phyloP scores from a whole-genome alignment of 2,329 filamentous ascomycete species.

The Ilyonectria sp. region DNA sequence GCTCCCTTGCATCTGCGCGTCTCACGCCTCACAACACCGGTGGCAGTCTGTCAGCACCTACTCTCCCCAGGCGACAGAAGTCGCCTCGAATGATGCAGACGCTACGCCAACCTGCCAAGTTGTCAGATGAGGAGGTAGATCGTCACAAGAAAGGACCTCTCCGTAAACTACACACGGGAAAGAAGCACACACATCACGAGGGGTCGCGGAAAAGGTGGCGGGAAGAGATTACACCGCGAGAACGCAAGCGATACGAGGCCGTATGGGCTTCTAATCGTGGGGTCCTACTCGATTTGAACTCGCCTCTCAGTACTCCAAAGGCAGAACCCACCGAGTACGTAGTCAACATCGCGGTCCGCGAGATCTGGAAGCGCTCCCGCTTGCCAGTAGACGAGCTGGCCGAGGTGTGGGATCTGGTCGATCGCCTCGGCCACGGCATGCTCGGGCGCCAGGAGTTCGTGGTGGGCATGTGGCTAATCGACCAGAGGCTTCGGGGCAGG shows the following conservation, averaged over 20 bases:
- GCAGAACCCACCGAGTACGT: slow-evolving; percentile 66
- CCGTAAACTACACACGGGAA: slow-evolving; percentile 67
- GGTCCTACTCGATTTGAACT: slow-evolving; percentile 57
- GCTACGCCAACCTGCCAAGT: slow-evolving; percentile 69
- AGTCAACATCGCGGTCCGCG: slow-evolving; percentile 77
- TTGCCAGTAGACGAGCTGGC: slow-evolving; percentile 78
- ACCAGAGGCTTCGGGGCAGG: slow-evolving; percentile 83
- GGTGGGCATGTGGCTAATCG: slow-evolving; percentile 86
- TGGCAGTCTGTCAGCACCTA: slow-evolving; percentile 53
- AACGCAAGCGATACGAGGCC: slow-evolving; percentile 86
- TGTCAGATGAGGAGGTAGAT: slow-evolving; percentile 68
- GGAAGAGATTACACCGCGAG: slow-evolving; percentile 78
- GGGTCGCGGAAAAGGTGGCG: slow-evolving; percentile 83
- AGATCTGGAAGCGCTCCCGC: slow-evolving; percentile 82
- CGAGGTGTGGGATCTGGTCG: slow-evolving; percentile 84
- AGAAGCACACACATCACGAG: slow-evolving; percentile 84
- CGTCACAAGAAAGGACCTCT: slow-evolving; percentile 64
- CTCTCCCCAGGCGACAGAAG: slow-evolving; percentile 59
- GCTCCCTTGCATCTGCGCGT: slow-evolving; percentile 78
- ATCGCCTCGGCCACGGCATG: slow-evolving; percentile 67
- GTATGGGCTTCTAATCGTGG: slow-evolving; percentile 89
- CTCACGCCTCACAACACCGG: slow-evolving; percentile 59
- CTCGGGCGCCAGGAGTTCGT: slow-evolving; percentile 82
- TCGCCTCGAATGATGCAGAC: slow-evolving; percentile 75
- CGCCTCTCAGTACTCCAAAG: slow-evolving; percentile 35